Conservation (phyloP, 495 filamentous ascomycete genomes). For the Trichoderma virens region DNA sequence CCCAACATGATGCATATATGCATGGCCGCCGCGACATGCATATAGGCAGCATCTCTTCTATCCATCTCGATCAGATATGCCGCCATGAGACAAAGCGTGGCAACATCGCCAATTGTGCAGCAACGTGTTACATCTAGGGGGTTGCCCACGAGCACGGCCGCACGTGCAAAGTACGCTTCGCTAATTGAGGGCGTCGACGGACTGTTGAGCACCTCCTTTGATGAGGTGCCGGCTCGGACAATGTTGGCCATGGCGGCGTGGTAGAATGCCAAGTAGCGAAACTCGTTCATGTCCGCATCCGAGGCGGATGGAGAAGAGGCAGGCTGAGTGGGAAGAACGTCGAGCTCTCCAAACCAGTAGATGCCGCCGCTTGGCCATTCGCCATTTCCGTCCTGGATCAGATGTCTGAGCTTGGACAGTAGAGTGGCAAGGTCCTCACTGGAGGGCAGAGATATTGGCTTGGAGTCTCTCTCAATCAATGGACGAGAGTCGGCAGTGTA, state of each 20-base stretch:
- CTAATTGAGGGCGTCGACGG: constrained; percentile 12
- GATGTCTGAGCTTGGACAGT: constrained; percentile 20
- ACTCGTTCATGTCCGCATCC: constrained; percentile 7
- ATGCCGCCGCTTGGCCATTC: constrained; percentile 24
- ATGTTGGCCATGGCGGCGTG: constrained; percentile 25
- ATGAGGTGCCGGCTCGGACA: constrained; percentile 16
- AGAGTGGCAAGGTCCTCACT: constrained; percentile 19
- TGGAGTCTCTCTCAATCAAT: constrained; percentile 18
- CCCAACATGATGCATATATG: constrained; percentile 29
- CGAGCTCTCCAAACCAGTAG: constrained; percentile 29
- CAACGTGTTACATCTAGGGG: constrained; percentile 24
- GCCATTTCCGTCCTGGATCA: constrained; percentile 26
- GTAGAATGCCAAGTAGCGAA: constrained; percentile 22
- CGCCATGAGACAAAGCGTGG: constrained; percentile 29
- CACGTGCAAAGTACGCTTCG: constrained; percentile 28
- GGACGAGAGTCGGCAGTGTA: constrained; percentile 35
- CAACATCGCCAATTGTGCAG: constrained; percentile 24
- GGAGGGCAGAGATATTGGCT: constrained; percentile 22
- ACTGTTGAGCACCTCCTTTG: constrained; percentile 2
- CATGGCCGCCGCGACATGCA: constrained; percentile 29
- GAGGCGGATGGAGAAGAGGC: neutral
- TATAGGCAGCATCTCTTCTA: constrained; percentile 32
- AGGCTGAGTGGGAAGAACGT: constrained; percentile 10
- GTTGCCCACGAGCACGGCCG: constrained; percentile 27
- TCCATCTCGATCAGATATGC: constrained; percentile 33